Percentiles rank a stretch among this genome's conserved stretches.
These are phyloP conservation scores for Taxawa tesnikishii DNA, from an alignment of 2,329 filamentous ascomycete species.

Conservation along the genomic window DNA sequence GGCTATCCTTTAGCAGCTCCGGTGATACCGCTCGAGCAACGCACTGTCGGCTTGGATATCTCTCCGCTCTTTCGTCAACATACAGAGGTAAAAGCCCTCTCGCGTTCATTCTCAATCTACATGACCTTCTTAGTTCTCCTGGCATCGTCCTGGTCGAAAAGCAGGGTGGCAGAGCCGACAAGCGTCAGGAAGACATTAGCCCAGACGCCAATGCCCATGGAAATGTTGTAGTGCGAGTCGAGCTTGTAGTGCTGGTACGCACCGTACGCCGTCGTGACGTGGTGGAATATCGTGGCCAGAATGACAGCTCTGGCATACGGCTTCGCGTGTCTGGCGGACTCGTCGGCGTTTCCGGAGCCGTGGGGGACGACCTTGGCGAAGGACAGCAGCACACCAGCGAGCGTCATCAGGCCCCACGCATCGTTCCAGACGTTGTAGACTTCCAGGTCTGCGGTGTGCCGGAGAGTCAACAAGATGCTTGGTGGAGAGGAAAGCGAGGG, in stretches of 20 bases:
- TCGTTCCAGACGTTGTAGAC: constrained; percentile 24
- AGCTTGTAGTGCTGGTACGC: constrained; percentile 19
- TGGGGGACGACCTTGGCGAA: constrained; percentile 19
- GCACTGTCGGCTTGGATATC: too few relatives aligned
- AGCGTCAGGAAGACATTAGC: too few relatives aligned
- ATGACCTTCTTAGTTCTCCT: too few relatives aligned
- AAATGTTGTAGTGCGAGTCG: constrained; percentile 18
- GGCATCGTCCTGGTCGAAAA: too few relatives aligned
- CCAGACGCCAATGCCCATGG: neutral
- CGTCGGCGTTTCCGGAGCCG: constrained; percentile 11
- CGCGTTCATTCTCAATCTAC: too few relatives aligned
- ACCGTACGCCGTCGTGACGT: constrained; percentile 20
- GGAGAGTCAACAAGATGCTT: too few relatives aligned
- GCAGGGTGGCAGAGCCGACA: too few relatives aligned
- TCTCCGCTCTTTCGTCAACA: too few relatives aligned
- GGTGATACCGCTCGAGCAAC: too few relatives aligned
- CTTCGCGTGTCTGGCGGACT: constrained; percentile 13
- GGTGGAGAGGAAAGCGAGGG: too few relatives aligned
- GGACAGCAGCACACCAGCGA: constrained; percentile 17
- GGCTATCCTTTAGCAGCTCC: too few relatives aligned
- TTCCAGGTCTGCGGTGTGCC: constrained; percentile 18
- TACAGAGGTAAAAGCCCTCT: too few relatives aligned
- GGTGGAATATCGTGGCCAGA: constrained; percentile 21
- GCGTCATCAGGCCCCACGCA: constrained; percentile 20
- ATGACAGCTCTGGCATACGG: constrained; percentile 20